Percentiles rank a stretch among this genome's conserved stretches.
Conservation (phyloP, 2,329 filamentous ascomycete species). For the Penicillium fuscoglaucum region DNA sequence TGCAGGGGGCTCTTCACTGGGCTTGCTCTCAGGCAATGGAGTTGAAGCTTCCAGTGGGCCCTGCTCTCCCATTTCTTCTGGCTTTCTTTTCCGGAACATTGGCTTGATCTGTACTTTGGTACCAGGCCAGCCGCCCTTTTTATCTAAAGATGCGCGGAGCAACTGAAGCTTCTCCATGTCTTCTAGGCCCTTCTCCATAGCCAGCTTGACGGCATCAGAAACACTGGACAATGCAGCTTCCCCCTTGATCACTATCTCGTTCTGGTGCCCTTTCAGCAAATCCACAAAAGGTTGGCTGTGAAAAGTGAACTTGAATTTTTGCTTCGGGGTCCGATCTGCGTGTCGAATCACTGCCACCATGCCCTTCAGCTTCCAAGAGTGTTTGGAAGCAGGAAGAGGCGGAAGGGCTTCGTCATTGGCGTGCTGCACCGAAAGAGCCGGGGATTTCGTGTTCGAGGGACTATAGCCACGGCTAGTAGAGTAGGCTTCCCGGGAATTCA, state of each 20-base stretch:
- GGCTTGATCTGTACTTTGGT: conserved; percentile 99
- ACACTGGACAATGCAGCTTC: conserved; percentile 88
- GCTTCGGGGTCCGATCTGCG: conserved; percentile 95
- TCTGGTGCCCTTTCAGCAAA: conserved; percentile 88
- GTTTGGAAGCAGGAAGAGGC: conserved; percentile 71
- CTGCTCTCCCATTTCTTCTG: conserved; percentile 54
- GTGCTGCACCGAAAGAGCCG: conserved; percentile 28
- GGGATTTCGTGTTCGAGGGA: conserved; percentile 29
- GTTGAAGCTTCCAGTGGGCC: conserved; percentile 20
- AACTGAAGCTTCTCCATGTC: conserved; percentile 83
- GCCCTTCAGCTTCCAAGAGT: conserved; percentile 97
- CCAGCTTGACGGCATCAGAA: conserved; percentile 79
- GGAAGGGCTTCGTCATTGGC: conserved; percentile 38
- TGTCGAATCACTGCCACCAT: conserved; percentile 96
- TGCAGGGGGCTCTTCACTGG: conserved; percentile 25
- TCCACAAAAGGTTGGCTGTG: conserved; percentile 96
- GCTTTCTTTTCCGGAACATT: conserved; percentile 90
- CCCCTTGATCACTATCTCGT: conserved; percentile 91
- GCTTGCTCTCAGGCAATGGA: conserved; percentile 12
- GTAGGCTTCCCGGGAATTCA: conserved; percentile 26
- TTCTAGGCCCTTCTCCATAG: conserved; percentile 75
- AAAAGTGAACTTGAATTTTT: conserved; percentile 99
- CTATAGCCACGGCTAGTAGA: conserved; percentile 24
- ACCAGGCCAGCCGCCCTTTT: conserved; percentile 90
- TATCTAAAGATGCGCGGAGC: conserved; percentile 81